Percentiles rank a stretch among this genome's conserved stretches.
These are phyloP conservation scores for Fusarium pseudonygamai DNA, from an alignment of 2,329 filamentous ascomycete species.

Conservation along the genomic window DNA sequence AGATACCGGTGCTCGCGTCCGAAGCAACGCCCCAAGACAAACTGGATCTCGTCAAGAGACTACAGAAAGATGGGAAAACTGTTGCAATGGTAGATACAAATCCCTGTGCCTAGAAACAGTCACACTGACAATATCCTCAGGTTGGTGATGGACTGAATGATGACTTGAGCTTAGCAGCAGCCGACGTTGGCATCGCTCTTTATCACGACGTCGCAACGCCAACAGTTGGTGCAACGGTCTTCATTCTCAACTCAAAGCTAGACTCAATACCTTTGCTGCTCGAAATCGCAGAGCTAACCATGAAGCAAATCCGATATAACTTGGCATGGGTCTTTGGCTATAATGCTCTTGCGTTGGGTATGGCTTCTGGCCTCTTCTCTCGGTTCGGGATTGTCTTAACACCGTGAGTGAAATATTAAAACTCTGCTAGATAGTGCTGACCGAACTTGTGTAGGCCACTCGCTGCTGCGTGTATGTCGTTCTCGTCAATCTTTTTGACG, in stretches of 20 bases:
- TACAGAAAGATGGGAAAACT: background rate
- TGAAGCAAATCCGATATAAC: background rate
- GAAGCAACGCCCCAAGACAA: background rate
- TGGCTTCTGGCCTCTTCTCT: background rate
- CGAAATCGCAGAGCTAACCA: accelerated
- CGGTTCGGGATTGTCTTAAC: background rate
- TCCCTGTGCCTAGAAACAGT: accelerated
- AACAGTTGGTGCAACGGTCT: background rate
- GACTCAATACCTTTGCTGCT: background rate
- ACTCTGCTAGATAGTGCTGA: no score
- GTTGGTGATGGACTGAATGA: background rate
- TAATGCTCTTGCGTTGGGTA: background rate
- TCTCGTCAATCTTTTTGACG: background rate
- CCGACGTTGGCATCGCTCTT: background rate
- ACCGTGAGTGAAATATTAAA: background rate
- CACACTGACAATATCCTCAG: background rate
- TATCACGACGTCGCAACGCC: background rate
- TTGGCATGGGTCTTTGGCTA: background rate
- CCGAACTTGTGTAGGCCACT: background rate
- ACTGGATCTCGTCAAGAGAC: background rate
- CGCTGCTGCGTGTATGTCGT: background rate
- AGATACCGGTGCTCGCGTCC: background rate
- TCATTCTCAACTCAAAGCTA: background rate
- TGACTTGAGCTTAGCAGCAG: background rate
- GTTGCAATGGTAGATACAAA: accelerated